A percentile compares a stretch with the other conserved stretches of the same genome.
phyloP scores from a whole-genome alignment of 208 protist species.

The Acanthamoeba royreba region DNA sequence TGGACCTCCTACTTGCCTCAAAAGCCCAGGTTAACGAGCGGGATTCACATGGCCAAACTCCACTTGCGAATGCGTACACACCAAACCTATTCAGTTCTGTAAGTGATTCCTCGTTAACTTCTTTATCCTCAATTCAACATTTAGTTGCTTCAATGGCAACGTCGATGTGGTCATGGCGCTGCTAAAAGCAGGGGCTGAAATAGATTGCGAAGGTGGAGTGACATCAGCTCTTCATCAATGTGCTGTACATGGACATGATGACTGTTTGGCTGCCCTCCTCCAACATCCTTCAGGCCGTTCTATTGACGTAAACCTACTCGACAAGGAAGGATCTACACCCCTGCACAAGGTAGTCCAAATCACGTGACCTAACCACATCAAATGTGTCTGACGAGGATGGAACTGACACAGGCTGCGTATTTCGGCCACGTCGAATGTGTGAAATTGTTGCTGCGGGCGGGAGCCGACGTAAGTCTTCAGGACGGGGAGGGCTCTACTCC shows the following conservation, averaged over 20 bases:
- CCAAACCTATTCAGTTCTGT: background rate
- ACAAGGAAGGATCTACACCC: background rate
- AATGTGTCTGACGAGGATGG: too few relatives aligned
- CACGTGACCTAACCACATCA: too few relatives aligned
- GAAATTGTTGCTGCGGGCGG: background rate
- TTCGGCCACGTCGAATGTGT: background rate
- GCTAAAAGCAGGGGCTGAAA: background rate
- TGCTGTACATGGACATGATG: background rate
- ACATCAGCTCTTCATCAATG: background rate
- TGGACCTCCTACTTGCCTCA: background rate
- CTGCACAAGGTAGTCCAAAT: constrained; percentile 19
- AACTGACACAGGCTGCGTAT: background rate
- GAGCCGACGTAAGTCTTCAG: background rate
- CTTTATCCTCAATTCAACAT: too few relatives aligned
- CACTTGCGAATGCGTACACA: background rate
- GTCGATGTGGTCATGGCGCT: background rate
- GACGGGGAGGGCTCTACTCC: background rate
- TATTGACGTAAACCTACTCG: background rate
- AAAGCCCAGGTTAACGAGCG: background rate
- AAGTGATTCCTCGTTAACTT: background rate
- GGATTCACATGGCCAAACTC: background rate
- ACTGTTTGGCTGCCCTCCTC: background rate
- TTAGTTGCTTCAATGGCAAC: background rate
- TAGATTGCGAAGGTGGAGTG: background rate
- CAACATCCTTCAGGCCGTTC: background rate